These are phyloP conservation scores for Limnanthes douglasii DNA, from an alignment of 345 rosid species.

Conservation along the genomic window DNA sequence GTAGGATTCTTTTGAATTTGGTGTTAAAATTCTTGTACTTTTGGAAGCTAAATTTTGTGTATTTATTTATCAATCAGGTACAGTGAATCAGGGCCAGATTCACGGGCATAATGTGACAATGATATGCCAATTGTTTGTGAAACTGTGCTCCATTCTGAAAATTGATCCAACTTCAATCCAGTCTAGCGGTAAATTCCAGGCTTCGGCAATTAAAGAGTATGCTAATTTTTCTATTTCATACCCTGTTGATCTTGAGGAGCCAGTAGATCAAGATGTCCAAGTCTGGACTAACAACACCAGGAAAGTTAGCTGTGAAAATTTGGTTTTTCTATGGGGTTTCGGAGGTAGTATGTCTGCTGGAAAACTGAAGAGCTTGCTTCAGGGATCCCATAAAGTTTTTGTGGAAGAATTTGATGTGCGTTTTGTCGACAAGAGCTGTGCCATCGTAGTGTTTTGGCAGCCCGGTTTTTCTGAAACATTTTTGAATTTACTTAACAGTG, in stretches of 20 bases:
- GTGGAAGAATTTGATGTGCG: conserved; percentile 34
- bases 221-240: conserved; percentile 20
- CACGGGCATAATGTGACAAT: conserved; percentile 54
- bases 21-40: too few relatives aligned
- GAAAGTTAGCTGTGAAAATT: conserved; percentile 41
- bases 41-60: too few relatives aligned
- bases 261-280: conserved; percentile 27
- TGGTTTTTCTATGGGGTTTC: conserved; percentile 81
- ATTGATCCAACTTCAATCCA: conserved; percentile 11
- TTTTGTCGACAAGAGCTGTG: conserved; percentile 55
- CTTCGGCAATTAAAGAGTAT: conserved; percentile 17
- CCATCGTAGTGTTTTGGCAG: conserved; percentile 53
- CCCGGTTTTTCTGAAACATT: conserved; percentile 29
- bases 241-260: conserved; percentile 10
- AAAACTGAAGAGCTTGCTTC: conserved; percentile 44
- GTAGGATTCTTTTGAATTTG: too few relatives aligned
- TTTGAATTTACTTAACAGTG: conserved; percentile 24
- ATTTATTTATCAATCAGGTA: too few relatives aligned
- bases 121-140: conserved; percentile 61
- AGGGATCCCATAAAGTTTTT: conserved; percentile 34
- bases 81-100: conserved; percentile 18
- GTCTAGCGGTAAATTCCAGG: conserved; percentile 12
- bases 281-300: conserved; percentile 39
- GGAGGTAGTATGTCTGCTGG: conserved; percentile 27
- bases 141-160: conserved; percentile 42